phyloP scores from a whole-genome alignment of 768 basidiomycete genomes.

The Suillus americanus region DNA sequence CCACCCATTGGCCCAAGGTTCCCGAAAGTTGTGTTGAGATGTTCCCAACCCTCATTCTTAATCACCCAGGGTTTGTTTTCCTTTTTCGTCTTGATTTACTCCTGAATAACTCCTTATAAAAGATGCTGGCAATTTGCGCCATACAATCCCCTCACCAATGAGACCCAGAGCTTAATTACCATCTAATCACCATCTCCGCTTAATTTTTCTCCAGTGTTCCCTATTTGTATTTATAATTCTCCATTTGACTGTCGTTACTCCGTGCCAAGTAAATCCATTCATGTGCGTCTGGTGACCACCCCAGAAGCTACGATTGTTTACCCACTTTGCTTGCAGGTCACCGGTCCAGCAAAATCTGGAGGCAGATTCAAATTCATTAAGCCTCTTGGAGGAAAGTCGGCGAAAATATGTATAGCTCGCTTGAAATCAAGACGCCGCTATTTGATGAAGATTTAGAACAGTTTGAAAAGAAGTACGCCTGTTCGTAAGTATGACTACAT shows the following conservation, averaged over 20 bases:
- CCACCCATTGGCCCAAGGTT: constrained; percentile 10
- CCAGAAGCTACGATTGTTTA: neutral
- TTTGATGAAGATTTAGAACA: too few species aligned
- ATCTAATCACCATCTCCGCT: neutral
- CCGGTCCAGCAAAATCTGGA: too few species aligned
- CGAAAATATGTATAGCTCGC: too few species aligned
- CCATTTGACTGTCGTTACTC: neutral
- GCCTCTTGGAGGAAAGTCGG: neutral
- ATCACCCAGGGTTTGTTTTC: constrained; percentile 4
- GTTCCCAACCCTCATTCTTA: constrained; percentile 2
- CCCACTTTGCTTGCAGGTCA: neutral
- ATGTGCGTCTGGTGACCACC: neutral
- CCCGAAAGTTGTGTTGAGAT: neutral
- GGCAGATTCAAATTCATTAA: neutral
- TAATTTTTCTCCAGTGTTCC: neutral
- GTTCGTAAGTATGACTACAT: too few species aligned
- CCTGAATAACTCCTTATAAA: neutral
- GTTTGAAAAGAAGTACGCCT: too few species aligned
- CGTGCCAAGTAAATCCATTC: neutral
- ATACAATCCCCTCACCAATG: constrained; percentile 7
- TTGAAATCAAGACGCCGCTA: too few species aligned
- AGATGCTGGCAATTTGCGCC: constrained; percentile 15
- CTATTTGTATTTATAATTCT: neutral
- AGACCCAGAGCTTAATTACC: neutral
- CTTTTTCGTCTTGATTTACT: neutral